phyloP scores from a whole-genome alignment of 768 basidiomycete genomes.

The Phlebiopsis gigantea region DNA sequence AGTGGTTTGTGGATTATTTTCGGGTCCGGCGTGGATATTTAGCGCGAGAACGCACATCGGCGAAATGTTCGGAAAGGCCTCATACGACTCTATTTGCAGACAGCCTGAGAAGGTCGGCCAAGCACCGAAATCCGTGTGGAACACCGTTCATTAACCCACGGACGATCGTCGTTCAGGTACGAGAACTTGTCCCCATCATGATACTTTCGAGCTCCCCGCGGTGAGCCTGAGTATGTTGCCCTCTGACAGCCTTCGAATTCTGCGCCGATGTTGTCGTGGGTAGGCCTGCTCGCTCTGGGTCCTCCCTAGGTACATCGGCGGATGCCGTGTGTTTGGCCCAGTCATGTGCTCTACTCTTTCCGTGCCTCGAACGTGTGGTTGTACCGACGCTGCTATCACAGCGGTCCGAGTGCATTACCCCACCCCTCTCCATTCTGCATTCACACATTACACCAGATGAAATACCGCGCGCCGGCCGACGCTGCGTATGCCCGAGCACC shows the following conservation, averaged over 20 bases:
- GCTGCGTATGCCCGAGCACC: neutral
- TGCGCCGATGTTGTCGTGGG: neutral
- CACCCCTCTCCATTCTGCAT: neutral
- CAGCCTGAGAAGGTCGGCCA: neutral
- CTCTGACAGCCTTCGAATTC: neutral
- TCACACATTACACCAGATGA: neutral
- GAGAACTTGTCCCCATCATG: neutral
- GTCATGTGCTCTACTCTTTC: neutral
- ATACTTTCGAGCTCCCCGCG: conserved; percentile 1
- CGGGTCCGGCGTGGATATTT: neutral
- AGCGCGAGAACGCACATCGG: neutral
- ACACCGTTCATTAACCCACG: neutral
- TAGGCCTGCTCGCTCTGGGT: neutral
- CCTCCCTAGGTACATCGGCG: neutral
- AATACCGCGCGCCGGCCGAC: neutral
- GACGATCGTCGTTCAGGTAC: neutral
- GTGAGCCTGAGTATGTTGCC: neutral
- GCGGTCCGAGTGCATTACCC: neutral
- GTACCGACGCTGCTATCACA: neutral
- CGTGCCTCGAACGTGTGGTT: neutral
- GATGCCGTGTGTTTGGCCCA: neutral
- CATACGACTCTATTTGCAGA: neutral
- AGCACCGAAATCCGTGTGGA: neutral
- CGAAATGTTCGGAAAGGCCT: too few relatives aligned
- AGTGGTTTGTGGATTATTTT: neutral